A percentile compares a stretch with the other conserved stretches of the same genome.
These are phyloP conservation scores for Delonix regia DNA, from an alignment of 306 rosid species.

Conservation along the genomic window DNA sequence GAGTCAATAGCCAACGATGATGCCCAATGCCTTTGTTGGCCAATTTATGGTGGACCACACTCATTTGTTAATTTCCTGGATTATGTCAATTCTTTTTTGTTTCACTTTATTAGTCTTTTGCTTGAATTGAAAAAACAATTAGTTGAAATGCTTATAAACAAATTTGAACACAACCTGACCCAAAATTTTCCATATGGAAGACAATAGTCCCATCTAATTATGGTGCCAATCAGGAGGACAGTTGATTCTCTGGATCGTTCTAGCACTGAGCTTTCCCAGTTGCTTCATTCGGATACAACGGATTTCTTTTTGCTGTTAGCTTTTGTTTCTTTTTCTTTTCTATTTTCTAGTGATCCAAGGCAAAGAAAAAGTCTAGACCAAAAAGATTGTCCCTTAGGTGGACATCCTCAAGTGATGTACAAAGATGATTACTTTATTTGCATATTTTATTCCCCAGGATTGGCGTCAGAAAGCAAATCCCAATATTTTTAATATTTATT, in stretches of 20 bases:
- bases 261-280: not conserved
- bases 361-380: not conserved
- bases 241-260: slow-evolving; percentile 2
- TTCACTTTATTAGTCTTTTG: not conserved
- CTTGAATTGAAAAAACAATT: not conserved
- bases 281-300: not conserved
- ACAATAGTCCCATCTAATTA: not conserved
- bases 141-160: not conserved
- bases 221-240: not conserved
- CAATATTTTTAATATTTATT: not conserved
- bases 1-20: not conserved
- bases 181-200: not conserved
- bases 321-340: not conserved
- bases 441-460: not conserved
- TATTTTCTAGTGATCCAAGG: not conserved
- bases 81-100: not conserved
- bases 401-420: not conserved
- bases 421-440: not conserved
- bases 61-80: not conserved
- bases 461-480: not conserved
- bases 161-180: no score
- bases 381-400: not conserved
- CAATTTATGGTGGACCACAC: not conserved
- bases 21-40: not conserved
- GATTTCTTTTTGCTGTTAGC: not conserved